Percentiles rank a stretch among this genome's conserved stretches.
Conservation (phyloP, 1,139 yeast genomes). For the Pichia sp. region DNA sequence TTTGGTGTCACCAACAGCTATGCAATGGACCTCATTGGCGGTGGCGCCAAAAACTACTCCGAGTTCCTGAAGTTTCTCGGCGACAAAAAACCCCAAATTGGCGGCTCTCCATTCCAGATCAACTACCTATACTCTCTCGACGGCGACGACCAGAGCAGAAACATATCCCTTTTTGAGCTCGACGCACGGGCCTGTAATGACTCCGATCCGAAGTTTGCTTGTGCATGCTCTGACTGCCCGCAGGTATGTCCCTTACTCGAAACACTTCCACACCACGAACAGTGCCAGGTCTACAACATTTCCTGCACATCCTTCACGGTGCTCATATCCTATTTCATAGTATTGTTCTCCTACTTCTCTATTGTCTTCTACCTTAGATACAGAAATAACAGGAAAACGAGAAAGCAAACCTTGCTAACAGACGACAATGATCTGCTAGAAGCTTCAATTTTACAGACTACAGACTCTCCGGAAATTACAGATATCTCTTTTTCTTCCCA, state of each 20-base stretch:
- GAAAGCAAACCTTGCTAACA: conserved; percentile 6
- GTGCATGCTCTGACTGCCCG: conserved; percentile 92
- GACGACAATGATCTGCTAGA: conserved; percentile 22
- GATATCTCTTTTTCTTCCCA: conserved; percentile 23
- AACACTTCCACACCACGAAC: conserved; percentile 34
- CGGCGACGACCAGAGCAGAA: conserved; percentile 17
- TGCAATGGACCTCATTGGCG: conserved; percentile 96
- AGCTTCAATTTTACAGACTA: conserved; percentile 1
- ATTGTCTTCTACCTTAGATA: conserved; percentile 37
- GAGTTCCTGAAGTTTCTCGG: conserved; percentile 84
- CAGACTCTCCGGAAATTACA: conserved; percentile 14
- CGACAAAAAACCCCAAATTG: conserved; percentile 86
- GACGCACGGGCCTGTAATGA: conserved; percentile 57
- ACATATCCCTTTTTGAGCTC: conserved; percentile 33
- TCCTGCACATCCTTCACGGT: conserved; percentile 74
- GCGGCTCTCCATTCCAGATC: conserved; percentile 95
- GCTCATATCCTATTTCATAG: conserved; percentile 42
- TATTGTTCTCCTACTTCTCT: conserved; percentile 37
- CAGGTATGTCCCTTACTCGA: conserved; percentile 70
- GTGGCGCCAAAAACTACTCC: conserved; percentile 76
- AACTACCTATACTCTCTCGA: conserved; percentile 52
- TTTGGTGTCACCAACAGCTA: conserved; percentile 93
- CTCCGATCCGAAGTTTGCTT: conserved; percentile 49
- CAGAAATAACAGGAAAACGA: conserved; percentile 10
- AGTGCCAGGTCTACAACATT: conserved; percentile 56